Evolutionary conservation across 2,329 filamentous ascomycete genomes (phyloP).

Genomic region (Beauveria australis): DNA sequence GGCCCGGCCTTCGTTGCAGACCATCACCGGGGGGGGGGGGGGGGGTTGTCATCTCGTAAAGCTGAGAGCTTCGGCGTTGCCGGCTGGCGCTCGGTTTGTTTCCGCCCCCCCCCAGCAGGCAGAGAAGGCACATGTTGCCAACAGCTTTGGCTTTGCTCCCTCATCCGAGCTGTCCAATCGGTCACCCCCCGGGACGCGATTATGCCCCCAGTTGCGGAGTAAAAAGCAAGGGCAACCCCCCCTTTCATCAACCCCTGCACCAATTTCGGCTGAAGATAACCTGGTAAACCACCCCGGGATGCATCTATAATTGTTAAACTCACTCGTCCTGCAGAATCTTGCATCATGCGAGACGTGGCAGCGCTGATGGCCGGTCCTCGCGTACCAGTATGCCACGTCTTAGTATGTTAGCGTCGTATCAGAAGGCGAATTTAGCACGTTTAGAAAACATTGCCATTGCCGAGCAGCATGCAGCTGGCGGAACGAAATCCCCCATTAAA

Average conservation of each 20-base stretch:
- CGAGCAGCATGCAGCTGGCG: too few species aligned
- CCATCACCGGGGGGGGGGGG: too few species aligned
- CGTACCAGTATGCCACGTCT: not conserved
- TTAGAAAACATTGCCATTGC: too few species aligned
- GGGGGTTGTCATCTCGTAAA: not conserved
- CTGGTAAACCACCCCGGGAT: not conserved
- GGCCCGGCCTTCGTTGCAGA: not conserved
- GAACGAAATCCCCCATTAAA: too few species aligned
- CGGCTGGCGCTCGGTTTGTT: not conserved
- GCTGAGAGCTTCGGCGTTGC: not conserved
- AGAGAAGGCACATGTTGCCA: not conserved
- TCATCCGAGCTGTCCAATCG: not conserved
- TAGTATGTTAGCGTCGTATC: not conserved
- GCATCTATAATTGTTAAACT: not conserved
- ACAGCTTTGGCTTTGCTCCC: not conserved
- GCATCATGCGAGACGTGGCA: slow-evolving; percentile 6
- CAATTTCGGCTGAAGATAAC: slow-evolving; percentile 5
- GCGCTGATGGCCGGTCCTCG: not conserved
- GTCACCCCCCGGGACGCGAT: too few species aligned
- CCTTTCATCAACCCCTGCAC: not conserved
- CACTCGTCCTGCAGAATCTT: not conserved
- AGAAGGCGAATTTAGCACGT: too few species aligned
- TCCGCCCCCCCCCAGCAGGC: not conserved
- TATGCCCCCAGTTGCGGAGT: too few species aligned
- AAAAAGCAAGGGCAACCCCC: not conserved